phyloP scores from a whole-genome alignment of 495 filamentous ascomycete genomes.

The Aspergillus sparsus region DNA sequence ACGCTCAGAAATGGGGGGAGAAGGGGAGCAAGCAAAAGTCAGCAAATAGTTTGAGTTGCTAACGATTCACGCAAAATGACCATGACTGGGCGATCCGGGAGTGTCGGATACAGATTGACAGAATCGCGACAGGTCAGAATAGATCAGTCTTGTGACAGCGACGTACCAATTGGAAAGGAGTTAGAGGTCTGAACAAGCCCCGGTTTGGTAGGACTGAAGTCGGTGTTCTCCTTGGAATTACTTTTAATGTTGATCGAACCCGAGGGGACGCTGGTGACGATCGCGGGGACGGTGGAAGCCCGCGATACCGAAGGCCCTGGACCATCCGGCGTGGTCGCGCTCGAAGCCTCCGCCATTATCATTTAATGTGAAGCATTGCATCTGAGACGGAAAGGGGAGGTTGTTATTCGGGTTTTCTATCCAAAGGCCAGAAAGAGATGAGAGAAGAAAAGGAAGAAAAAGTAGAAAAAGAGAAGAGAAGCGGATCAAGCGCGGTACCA shows the following conservation, averaged over 20 bases:
- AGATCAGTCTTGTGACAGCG: slow-evolving; percentile 15
- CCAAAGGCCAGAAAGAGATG: background rate
- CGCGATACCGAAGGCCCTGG: slow-evolving; percentile 24
- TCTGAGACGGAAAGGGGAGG: slow-evolving; percentile 6
- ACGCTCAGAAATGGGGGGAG: background rate
- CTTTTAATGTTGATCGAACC: slow-evolving; percentile 9
- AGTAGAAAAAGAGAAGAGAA: background rate
- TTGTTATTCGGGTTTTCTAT: no score
- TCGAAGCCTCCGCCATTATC: slow-evolving; percentile 36
- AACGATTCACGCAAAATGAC: slow-evolving; percentile 15
- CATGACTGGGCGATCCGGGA: slow-evolving; percentile 13
- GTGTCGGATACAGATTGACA: slow-evolving; percentile 2
- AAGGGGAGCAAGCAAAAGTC: slow-evolving; percentile 14
- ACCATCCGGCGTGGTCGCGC: slow-evolving; percentile 25
- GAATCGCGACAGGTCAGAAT: slow-evolving; percentile 8
- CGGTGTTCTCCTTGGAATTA: slow-evolving; percentile 4
- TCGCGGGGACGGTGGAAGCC: slow-evolving; percentile 26
- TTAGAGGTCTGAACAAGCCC: slow-evolving; percentile 23
- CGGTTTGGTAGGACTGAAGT: slow-evolving; percentile 18
- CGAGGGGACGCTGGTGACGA: slow-evolving; percentile 25
- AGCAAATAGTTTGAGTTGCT: slow-evolving; percentile 8
- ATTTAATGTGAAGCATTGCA: slow-evolving; percentile 19
- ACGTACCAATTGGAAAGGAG: slow-evolving; percentile 32
- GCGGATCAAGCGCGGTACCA: slow-evolving; percentile 8
- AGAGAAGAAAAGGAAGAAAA: background rate